Conservation (phyloP, 139 green algal species). For the Asterochloris sp. region DNA sequence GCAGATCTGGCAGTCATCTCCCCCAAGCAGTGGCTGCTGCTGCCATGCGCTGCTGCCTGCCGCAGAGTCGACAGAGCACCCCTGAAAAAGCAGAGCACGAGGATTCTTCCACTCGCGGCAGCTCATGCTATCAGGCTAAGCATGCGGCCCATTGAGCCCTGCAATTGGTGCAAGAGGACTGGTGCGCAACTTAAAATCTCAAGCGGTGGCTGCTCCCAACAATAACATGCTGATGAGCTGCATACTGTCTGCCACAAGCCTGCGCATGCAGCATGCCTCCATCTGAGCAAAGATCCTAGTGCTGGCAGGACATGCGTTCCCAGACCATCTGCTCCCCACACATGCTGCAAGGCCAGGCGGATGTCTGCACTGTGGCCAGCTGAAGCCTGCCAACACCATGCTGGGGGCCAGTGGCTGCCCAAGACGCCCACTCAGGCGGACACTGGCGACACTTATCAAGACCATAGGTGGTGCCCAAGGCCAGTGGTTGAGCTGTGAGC, state of each 20-base stretch:
- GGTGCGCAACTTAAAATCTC: background rate
- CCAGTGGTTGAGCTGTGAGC: background rate
- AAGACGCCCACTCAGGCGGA: background rate
- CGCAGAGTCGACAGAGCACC: background rate
- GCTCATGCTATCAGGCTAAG: background rate
- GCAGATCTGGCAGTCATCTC: slow-evolving; percentile 4
- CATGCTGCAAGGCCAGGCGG: no score
- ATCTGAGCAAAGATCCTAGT: no score
- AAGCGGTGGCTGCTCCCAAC: background rate
- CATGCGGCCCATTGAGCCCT: background rate
- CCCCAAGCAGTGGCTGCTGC: background rate
- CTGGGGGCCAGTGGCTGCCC: background rate
- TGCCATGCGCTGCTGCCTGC: no score
- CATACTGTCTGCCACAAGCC: background rate
- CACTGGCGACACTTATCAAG: background rate
- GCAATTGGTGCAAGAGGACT: background rate
- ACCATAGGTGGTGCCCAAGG: background rate
- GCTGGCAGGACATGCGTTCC: no score
- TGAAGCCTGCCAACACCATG: background rate
- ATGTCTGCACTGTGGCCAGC: background rate
- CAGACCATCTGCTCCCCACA: no score
- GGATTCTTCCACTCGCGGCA: background rate
- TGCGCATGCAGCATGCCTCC: no score
- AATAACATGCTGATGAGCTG: background rate
- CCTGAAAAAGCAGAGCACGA: background rate